These are phyloP conservation scores for Ascomycota sp. DNA, from an alignment of 2,329 filamentous ascomycete genomes.

Conservation along the genomic window DNA sequence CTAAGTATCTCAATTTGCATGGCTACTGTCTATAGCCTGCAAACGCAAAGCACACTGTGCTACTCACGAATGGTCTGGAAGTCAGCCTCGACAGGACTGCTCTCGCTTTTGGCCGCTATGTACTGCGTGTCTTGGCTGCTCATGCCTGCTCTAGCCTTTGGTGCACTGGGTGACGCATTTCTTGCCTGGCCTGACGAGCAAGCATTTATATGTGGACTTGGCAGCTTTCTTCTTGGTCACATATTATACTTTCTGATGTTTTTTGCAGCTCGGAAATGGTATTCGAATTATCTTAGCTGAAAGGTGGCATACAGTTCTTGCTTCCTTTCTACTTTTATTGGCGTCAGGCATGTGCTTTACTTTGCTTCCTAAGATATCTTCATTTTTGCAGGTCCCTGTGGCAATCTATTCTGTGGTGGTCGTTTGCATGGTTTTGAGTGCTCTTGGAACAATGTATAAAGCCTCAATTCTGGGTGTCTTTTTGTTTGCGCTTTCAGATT, in stretches of 20 bases:
- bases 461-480: no score
- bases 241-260: constrained; percentile 12
- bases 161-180: constrained; percentile 15
- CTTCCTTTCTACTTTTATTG: constrained; percentile 5
- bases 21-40: constrained; percentile 5
- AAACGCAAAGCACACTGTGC: constrained; percentile 6
- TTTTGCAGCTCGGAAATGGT: constrained; percentile 5
- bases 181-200: constrained; percentile 13
- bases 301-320: constrained; percentile 4
- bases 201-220: constrained; percentile 12
- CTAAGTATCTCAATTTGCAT: constrained; percentile 1
- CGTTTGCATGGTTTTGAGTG: constrained; percentile 11
- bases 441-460: no score
- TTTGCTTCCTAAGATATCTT: constrained; percentile 9
- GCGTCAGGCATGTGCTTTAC: constrained; percentile 8
- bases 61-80: constrained; percentile 11
- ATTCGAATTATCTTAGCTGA: constrained; percentile 2
- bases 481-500: no score
- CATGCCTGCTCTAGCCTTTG: constrained; percentile 9
- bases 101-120: constrained; percentile 6
- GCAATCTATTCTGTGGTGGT: constrained; percentile 13
- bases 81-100: constrained; percentile 10
- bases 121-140: constrained; percentile 6
- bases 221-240: constrained; percentile 14
- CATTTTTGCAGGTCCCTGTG: constrained; percentile 9